A percentile compares a stretch with the other conserved stretches of the same genome.
Evolutionary conservation across 1,284 basidiomycete species (phyloP).

Genomic region (Malassezia furfur): DNA sequence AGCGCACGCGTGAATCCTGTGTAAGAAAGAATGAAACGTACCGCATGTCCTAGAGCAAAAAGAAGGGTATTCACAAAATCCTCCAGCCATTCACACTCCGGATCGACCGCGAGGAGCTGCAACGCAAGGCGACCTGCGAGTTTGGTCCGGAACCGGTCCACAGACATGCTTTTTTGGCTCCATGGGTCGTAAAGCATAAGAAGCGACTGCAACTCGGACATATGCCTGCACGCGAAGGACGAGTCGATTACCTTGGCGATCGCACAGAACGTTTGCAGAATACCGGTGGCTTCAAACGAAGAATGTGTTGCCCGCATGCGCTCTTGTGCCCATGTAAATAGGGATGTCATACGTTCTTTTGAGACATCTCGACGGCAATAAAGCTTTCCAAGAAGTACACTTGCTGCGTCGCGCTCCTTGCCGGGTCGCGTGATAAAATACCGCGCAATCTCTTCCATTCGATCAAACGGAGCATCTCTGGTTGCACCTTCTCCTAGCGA

Average conservation of each 20-base stretch:
- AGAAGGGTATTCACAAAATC: constrained; percentile 54
- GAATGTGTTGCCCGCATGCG: constrained; percentile 10
- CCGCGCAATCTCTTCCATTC: constrained; percentile 59
- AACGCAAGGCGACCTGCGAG: constrained; percentile 35
- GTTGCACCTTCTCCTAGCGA: constrained; percentile 54
- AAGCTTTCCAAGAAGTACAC: constrained; percentile 62
- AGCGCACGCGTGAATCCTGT: constrained; percentile 88
- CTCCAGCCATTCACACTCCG: constrained; percentile 10
- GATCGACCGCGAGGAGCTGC: constrained; percentile 22
- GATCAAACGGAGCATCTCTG: neutral
- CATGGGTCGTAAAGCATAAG: constrained; percentile 11
- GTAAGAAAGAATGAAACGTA: constrained; percentile 44
- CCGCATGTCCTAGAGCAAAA: constrained; percentile 69
- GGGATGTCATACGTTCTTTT: neutral
- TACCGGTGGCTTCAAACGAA: constrained; percentile 54
- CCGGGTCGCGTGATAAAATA: constrained; percentile 61
- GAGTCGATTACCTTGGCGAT: constrained; percentile 57
- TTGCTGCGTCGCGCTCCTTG: constrained; percentile 68
- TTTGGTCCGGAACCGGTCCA: constrained; percentile 39
- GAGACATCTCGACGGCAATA: constrained; percentile 60
- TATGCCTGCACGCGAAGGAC: constrained; percentile 17
- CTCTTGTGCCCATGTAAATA: constrained; percentile 8
- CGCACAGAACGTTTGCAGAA: constrained; percentile 65
- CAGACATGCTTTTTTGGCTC: constrained; percentile 22
- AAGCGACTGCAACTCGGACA: constrained; percentile 27